phyloP scores from a whole-genome alignment of 2,329 filamentous ascomycete genomes.

The Aspergillus ustus region DNA sequence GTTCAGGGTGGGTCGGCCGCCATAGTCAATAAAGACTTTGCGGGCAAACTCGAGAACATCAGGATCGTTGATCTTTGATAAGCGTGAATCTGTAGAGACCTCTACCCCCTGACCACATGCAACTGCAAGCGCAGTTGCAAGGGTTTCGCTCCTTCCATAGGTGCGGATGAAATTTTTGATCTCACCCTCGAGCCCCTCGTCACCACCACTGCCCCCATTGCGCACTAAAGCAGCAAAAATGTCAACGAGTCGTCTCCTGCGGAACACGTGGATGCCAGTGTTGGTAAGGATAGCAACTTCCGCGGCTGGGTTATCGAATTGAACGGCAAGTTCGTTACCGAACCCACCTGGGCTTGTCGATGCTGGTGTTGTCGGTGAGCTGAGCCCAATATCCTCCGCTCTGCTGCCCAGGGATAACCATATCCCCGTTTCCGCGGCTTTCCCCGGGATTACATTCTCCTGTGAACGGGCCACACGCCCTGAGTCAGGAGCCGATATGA shows the following conservation, averaged over 20 bases:
- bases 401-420: slow-evolving; percentile 77
- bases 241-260: slow-evolving; percentile 83
- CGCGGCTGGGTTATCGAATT: slow-evolving; percentile 80
- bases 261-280: slow-evolving; percentile 83
- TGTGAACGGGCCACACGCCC: slow-evolving; percentile 72
- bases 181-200: slow-evolving; percentile 77
- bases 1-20: slow-evolving; percentile 81
- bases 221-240: slow-evolving; percentile 85
- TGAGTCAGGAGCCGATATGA: slow-evolving; percentile 85
- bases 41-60: slow-evolving; percentile 84
- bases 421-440: slow-evolving; percentile 78
- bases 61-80: slow-evolving; percentile 76
- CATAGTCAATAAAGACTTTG: slow-evolving; percentile 88
- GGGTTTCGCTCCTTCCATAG: slow-evolving; percentile 87
- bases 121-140: slow-evolving; percentile 89
- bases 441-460: slow-evolving; percentile 58
- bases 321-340: slow-evolving; percentile 94
- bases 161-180: slow-evolving; percentile 80
- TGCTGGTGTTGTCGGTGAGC: slow-evolving; percentile 74
- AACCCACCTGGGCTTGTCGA: slow-evolving; percentile 74
- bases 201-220: slow-evolving; percentile 65
- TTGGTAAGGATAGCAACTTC: slow-evolving; percentile 94
- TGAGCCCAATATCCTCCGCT: slow-evolving; percentile 77
- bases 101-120: slow-evolving; percentile 93
- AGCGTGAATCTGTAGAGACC: slow-evolving; percentile 70